Evolutionary conservation across 2,329 filamentous ascomycete genomes (phyloP), one percentile per base, ranked within the genome.

Genomic region (Ophiostoma piceae): DNA sequence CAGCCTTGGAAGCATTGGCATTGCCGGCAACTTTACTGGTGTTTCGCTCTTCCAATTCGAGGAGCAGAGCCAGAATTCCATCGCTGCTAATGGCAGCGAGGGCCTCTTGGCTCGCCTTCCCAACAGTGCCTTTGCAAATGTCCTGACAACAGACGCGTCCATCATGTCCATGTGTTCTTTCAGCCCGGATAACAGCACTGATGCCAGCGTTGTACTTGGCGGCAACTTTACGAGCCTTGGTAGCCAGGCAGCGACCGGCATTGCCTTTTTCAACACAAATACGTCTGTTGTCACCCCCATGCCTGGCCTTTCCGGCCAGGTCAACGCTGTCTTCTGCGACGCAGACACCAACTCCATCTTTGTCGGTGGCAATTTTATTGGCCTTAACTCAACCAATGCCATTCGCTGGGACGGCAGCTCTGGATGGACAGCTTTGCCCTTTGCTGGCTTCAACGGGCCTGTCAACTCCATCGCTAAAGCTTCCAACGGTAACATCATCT

Each of bases 211-310:
- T 37, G 86, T 98, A 66, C 85, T 99, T 19, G 95, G 91, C 70
- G 95, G 95, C 66, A 98, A 98, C 81, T 99, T 99, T 78, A 98
- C 95, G 41, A 96, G 92, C 78, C 81, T 99, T 72, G 92, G 89
- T 71, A 88, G 88, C 71, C 84, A 90, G 70, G 82, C 91, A 76
- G 92, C 93, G 1, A 88, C 88, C 68, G 92, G 91, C 64, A 87
- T 96, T 70, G 95, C 94, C 32, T 78, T 96, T 66, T 93, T 94
- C 80, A 87, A 97, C 77, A 87, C 91, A 3, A 86, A 87, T 73
- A 90, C 88, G 4, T 87, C 87, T 64, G 79, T 85, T 51, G 84
- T 97, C 67, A 90, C 87, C 1, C 84, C 92, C n/a, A 80, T 97
- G 54, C 80, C 87, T n/a, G 94, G 94, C 65, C 83, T 99, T 26